These are phyloP conservation scores for Mycena venus DNA, from an alignment of 768 basidiomycete species.

Conservation along the genomic window DNA sequence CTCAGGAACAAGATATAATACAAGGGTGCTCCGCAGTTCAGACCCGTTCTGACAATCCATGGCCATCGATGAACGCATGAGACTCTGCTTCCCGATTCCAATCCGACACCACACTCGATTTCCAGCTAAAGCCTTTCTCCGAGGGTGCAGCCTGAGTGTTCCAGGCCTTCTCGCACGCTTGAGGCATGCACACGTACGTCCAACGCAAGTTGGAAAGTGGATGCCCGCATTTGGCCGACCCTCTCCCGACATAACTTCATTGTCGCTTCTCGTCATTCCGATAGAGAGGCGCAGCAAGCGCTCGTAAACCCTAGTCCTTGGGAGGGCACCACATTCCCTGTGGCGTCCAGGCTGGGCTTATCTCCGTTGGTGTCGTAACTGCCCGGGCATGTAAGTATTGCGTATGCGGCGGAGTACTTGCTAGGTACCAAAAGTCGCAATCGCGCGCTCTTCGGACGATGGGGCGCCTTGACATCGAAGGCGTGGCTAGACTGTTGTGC, in stretches of 20 bases:
- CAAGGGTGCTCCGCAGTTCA: not conserved
- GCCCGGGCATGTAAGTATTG: not conserved
- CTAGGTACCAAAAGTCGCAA: not conserved
- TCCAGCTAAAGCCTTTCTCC: not conserved
- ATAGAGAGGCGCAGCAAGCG: not conserved
- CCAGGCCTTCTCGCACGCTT: not conserved
- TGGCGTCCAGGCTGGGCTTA: not conserved
- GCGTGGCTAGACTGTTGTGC: not conserved
- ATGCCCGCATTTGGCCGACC: not conserved
- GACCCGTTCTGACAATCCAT: not conserved
- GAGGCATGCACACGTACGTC: not conserved
- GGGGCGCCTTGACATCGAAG: not conserved
- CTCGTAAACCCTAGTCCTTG: not conserved
- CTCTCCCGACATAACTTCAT: not conserved
- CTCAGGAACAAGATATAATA: not conserved
- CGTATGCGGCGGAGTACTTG: not conserved
- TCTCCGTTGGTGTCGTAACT: not conserved
- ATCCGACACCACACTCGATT: not conserved
- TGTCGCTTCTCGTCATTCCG: not conserved
- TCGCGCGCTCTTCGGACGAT: not conserved
- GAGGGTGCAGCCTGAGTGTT: not conserved
- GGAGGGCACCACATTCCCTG: not conserved
- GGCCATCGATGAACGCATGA: not conserved
- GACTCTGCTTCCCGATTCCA: constrained; percentile 9
- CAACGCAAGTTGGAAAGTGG: not conserved